phyloP scores from a whole-genome alignment of 148 eudicot genomes.

The Rhododendron kiyosumense region DNA sequence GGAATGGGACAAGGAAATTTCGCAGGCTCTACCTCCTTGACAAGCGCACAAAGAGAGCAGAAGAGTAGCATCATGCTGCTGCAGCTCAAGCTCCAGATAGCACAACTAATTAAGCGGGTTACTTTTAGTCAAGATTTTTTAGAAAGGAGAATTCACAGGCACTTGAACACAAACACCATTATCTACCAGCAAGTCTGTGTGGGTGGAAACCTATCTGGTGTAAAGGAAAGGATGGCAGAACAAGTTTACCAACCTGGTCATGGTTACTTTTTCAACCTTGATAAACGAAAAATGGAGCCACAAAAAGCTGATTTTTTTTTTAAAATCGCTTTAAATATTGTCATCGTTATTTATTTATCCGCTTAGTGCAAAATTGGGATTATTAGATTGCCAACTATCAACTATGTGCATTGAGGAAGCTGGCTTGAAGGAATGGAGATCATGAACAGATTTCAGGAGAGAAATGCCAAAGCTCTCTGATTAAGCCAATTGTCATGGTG shows the following conservation, averaged over 20 bases:
- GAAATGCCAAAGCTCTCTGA: constrained; percentile 39
- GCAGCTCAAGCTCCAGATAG: constrained; percentile 60
- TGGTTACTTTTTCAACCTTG: constrained; percentile 39
- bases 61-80: constrained; percentile 76
- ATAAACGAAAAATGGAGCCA: neutral
- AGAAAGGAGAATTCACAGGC: constrained; percentile 84
- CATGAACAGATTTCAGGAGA: constrained; percentile 85
- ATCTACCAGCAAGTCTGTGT: constrained; percentile 71
- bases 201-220: constrained; percentile 58
- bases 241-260: constrained; percentile 89
- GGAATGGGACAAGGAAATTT: constrained; percentile 5
- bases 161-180: constrained; percentile 86
- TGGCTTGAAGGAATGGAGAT: constrained; percentile 81
- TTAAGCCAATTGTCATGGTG: constrained; percentile 62
- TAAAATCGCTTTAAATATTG: too few species aligned
- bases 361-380: neutral
- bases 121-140: constrained; percentile 93
- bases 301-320: neutral
- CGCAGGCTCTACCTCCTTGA: constrained; percentile 44
- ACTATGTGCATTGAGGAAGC: constrained; percentile 73
- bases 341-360: too few species aligned
- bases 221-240: constrained; percentile 75
- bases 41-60: constrained; percentile 66
- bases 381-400: constrained; percentile 40
- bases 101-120: constrained; percentile 84